A percentile compares a stretch with the other conserved stretches of the same genome.
These are phyloP conservation scores for Phytophthora hibernalis DNA, from an alignment of 352 stramenopile genomes.

Conservation along the genomic window DNA sequence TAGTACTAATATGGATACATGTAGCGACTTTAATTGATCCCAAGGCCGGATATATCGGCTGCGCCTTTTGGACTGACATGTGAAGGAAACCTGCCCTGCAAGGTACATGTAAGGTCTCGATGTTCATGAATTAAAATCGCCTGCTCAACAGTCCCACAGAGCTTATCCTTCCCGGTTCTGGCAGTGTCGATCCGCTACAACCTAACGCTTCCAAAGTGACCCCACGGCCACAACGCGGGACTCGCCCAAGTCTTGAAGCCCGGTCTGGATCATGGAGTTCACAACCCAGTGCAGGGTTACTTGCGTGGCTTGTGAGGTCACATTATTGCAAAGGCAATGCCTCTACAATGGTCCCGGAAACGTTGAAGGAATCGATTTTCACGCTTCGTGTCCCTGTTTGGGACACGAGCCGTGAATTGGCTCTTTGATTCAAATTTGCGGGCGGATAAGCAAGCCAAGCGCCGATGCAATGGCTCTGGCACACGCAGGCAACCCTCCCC, in stretches of 20 bases:
- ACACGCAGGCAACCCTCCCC: slow-evolving; percentile 7
- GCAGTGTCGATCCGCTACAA: slow-evolving; percentile 3
- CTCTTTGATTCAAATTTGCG: too few relatives aligned
- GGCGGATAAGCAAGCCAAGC: slow-evolving; percentile 19
- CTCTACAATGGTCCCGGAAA: background rate
- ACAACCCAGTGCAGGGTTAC: background rate
- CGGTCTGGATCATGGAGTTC: background rate
- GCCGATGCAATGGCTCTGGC: slow-evolving; percentile 19
- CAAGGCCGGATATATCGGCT: slow-evolving; percentile 3
- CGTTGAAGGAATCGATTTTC: slow-evolving; percentile 10
- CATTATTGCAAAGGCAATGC: background rate
- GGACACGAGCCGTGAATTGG: too few relatives aligned
- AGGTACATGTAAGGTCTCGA: too few relatives aligned
- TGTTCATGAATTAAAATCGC: background rate
- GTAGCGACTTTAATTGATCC: slow-evolving; percentile 4
- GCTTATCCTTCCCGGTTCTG: slow-evolving; percentile 15
- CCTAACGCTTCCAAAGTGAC: slow-evolving; percentile 15
- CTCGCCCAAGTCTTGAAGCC: slow-evolving; percentile 7
- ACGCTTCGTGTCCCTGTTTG: background rate
- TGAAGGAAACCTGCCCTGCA: background rate
- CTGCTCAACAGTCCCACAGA: slow-evolving; percentile 1
- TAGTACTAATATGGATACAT: too few relatives aligned
- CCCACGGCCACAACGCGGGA: slow-evolving; percentile 7
- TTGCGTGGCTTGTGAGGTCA: slow-evolving; percentile 12
- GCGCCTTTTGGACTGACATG: slow-evolving; percentile 18